Base-by-base conservation (phyloP, 1,139 yeast genomes). In the Yamadazyma spencermartinsiae region DNA sequence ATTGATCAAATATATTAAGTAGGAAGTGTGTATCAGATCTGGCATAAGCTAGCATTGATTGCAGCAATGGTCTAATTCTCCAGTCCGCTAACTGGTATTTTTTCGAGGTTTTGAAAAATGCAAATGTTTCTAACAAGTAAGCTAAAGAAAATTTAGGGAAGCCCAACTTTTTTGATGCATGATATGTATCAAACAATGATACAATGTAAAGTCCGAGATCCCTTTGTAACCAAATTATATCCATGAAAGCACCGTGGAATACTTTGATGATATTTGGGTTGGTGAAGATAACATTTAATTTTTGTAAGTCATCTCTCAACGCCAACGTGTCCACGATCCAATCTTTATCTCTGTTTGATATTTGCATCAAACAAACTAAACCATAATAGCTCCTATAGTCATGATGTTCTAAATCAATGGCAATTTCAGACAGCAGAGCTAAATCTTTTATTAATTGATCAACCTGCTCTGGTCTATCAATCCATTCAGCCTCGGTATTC, bases 391-490 rank as follows among this genome's bases (percentile, higher is more conserved):
- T 75, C 60, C 98, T 74, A 57, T 78, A 86, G 54, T 90, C 98
- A 56, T 94, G 98, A 61, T 94, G 98, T 57, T 94, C 99, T 48
- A 94, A 75, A 71, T 94, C 99, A n/a, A 94, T 84, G 0, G 98
- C 98, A 31, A 94, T 77, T 45, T 80, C 96, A 1, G 69, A 61
- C 44, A 73, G 72, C 2, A 58, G 53, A 34, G 61, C 59, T 37
- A 94, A 68, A 10, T 70, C 75, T 0, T 63, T 54, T 1, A 88
- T 52, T 85, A 94, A 78, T 4, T 57, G 58, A 0, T 64, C 52
- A 27, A 92, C 60, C 25, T 68, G 65, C 13, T 74, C 80, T 1
- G 65, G 63, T 2, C 74, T 72, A 46, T 85, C 89, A 1, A 94
- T 86, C 86, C 92, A 88, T 1, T 65, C 72, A 3, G 92, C 84